Base-by-base conservation (phyloP, 352 stramenopile genomes). In the Globisporangium barbulae region DNA sequence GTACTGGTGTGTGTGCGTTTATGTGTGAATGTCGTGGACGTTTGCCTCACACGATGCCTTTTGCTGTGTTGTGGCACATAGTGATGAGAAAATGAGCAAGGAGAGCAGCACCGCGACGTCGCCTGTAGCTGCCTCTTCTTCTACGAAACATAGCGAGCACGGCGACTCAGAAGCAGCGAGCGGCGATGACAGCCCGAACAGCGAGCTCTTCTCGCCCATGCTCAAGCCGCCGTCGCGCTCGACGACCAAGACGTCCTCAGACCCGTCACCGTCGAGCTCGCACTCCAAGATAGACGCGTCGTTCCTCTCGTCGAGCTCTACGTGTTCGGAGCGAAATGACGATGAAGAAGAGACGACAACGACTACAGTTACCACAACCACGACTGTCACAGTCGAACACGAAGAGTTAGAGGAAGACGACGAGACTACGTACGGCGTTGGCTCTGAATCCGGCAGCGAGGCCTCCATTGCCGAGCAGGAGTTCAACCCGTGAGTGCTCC, bases 201-300 rank as follows among this genome's bases (percentile, higher is more conserved):
- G 73, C 37, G 81, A 81, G 41, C 74, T 95, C 66, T 95, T 95
- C 58, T 95, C 86, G 2, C 86, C 86, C 2, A 70, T 72, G 39
- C 69, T 93, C 12, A 93, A 92, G 48, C 72, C 76, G 19, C 81
- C 83, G 37, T 58, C 52, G 19, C 71, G 63, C 3, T 52, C 31
- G 5, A 35, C 54, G 35, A 63, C 67, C 8, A 79, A 74, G 39
- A 70, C 70, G 17, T 81, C 79, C 1, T 66, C 64, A 17, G 75
- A 71, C 21, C 64, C 72, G 9, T 85, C 79, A 15, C 69, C 74
- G 10, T 54, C 70, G 21, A 78, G 75, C 30, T 56, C 62, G 17
- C 72, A 59, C 31, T 52, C 63, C 19, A 66, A 67, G 45, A 35
- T 79, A 19, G 78, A 89, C 28, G 70, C 67, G 21, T 73, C 71